A percentile compares a stretch with the other conserved stretches of the same genome.
Conservation (phyloP, 2,329 filamentous ascomycete species). For the Xylariaceae sp. region DNA sequence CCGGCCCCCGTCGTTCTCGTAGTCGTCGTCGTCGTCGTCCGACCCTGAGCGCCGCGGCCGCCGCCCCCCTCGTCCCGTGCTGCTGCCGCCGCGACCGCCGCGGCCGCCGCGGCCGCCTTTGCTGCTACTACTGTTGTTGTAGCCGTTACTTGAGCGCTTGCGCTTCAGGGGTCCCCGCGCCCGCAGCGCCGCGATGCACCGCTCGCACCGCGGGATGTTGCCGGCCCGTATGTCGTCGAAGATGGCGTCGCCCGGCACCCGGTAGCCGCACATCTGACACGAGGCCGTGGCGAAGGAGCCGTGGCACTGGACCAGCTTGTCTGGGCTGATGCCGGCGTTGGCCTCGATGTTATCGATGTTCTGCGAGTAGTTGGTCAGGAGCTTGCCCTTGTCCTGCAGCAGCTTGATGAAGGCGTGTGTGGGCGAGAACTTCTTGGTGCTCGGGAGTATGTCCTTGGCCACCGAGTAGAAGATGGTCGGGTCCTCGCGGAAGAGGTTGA, state of each 20-base stretch:
- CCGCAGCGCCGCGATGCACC: slow-evolving; percentile 53
- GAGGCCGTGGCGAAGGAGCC: slow-evolving; percentile 90
- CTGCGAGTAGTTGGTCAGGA: slow-evolving; percentile 95
- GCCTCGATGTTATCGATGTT: slow-evolving; percentile 97
- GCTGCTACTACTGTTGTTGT: slow-evolving; percentile 30
- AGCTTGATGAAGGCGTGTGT: slow-evolving; percentile 92
- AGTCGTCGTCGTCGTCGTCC: slow-evolving; percentile 30
- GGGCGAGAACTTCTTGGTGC: slow-evolving; percentile 72
- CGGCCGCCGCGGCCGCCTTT: too few relatives aligned
- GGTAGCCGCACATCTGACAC: slow-evolving; percentile 73
- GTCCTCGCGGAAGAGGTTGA: slow-evolving; percentile 76
- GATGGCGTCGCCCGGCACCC: slow-evolving; percentile 68
- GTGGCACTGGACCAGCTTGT: slow-evolving; percentile 91
- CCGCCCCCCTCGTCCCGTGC: too few relatives aligned
- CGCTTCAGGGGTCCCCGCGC: slow-evolving; percentile 45
- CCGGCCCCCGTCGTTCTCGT: slow-evolving; percentile 40
- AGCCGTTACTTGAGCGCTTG: slow-evolving; percentile 45
- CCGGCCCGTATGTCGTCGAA: slow-evolving; percentile 72
- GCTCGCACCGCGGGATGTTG: slow-evolving; percentile 68
- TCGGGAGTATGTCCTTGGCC: slow-evolving; percentile 80
- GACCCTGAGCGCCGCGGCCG: slow-evolving; percentile 23
- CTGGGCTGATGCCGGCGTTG: slow-evolving; percentile 70
- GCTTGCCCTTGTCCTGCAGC: slow-evolving; percentile 78
- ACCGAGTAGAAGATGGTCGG: slow-evolving; percentile 86
- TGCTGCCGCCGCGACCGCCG: too few relatives aligned